Evolutionary conservation across 2,329 filamentous ascomycete genomes (phyloP), one percentile per base, ranked within the genome.

Genomic region (Anthostomella pinea): DNA sequence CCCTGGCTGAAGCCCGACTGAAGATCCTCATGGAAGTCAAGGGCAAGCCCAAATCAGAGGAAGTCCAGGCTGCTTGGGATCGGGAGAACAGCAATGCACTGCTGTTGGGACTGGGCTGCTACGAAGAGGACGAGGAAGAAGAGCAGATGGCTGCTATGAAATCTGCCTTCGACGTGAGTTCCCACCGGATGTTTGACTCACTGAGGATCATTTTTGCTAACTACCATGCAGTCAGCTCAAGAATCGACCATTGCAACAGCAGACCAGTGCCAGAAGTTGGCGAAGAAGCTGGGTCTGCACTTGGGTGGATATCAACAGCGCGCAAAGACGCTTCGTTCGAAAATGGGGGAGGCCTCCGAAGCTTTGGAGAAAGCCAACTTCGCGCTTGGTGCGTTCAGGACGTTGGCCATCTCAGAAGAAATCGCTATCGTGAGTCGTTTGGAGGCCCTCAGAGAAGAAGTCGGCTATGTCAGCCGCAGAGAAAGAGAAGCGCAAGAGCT

Each of bases 401-500:
- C 83, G 5, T 70, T 95, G 43, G 81, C 87, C 48, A 79, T 87
- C 24, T 85, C 81, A 1, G 93, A 98, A 60, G 81, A 91, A 45
- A 81, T 82, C 5, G 86, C 85, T 1, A 74, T 96, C 39, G 70
- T 72, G 29, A 75, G 80, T 37, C 75, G 93, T 19, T 67, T 97
- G 34, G 85, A 85, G 49, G 73, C 74, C 8, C 66, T 96, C 39
- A 78, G 89, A 33, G 83, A 86, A n/a, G 89, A 96, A 60, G 89
- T 95, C 15, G 76, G 72, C 6, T 87, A 86, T 52, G 77, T 97
- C 8, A 86, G 81, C 50, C 79, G 79, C 52, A 73, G 91, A 45
- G 91, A 97, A 68, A 75, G 90, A 40, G 88, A 96, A 65, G 89
- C 88, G 6, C 93, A 98, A 65, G 89, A 96, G 47, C 61, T 84